Conservation (phyloP, 805 yeast species). For the Wickerhamomyces silvicola region DNA sequence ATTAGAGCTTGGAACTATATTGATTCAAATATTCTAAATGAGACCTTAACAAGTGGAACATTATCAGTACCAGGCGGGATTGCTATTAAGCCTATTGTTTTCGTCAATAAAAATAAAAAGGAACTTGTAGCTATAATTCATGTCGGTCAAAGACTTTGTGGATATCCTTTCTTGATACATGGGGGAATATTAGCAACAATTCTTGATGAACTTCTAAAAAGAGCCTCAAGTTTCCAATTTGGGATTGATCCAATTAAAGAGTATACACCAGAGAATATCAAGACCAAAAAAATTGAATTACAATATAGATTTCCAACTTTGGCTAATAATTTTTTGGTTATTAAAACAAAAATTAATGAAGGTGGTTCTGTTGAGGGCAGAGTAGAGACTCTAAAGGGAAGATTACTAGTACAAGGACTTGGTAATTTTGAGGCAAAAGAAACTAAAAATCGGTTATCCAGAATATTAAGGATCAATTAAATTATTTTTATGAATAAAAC, state of each 20-base stretch:
- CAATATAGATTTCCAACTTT: conserved; percentile 67
- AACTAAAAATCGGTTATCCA: background rate
- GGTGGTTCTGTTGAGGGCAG: conserved; percentile 40
- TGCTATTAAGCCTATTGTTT: conserved; percentile 64
- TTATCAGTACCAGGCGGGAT: conserved; percentile 74
- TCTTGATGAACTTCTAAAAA: conserved; percentile 67
- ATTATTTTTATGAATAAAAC: conserved; percentile 9
- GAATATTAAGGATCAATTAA: conserved; percentile 2
- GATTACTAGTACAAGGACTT: conserved; percentile 48
- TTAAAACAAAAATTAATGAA: conserved; percentile 43
- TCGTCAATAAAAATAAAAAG: conserved; percentile 46
- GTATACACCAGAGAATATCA: conserved; percentile 34
- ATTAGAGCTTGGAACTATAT: conserved; percentile 39
- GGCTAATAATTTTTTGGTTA: conserved; percentile 69
- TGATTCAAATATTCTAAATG: conserved; percentile 31
- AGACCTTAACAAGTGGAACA: conserved; percentile 40
- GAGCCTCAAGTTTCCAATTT: conserved; percentile 37
- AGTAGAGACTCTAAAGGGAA: conserved; percentile 47
- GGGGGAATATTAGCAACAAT: conserved; percentile 85
- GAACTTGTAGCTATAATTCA: conserved; percentile 67
- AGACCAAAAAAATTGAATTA: conserved; percentile 41
- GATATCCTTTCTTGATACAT: conserved; percentile 82
- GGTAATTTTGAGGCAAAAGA: conserved; percentile 34
- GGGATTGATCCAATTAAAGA: conserved; percentile 27
- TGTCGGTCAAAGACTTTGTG: conserved; percentile 72